These are phyloP conservation scores for Zancudomyces culisetae DNA, from an alignment of 371 early-diverging fungal species.

Conservation along the genomic window DNA sequence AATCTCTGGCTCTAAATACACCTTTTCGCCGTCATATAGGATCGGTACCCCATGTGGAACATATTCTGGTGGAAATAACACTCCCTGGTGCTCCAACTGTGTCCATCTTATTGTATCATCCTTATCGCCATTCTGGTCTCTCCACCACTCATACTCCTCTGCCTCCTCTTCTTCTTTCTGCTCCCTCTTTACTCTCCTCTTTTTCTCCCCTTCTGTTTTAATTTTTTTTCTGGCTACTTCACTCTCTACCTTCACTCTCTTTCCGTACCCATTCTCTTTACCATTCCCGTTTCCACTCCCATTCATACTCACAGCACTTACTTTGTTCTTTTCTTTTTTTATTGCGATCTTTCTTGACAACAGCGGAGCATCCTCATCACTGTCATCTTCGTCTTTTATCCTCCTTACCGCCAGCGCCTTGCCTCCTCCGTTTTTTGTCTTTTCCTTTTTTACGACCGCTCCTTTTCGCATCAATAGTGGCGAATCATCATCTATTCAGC, in stretches of 20 bases:
- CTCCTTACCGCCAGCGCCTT: too few relatives aligned
- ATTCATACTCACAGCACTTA: too few relatives aligned
- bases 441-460: too few relatives aligned
- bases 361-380: too few relatives aligned
- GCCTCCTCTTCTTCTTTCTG: slow-evolving; percentile 5
- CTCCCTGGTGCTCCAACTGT: slow-evolving; percentile 73
- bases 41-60: slow-evolving; percentile 77
- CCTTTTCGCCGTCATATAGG: slow-evolving; percentile 58
- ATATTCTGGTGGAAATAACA: slow-evolving; percentile 81
- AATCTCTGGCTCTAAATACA: slow-evolving; percentile 57
- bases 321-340: too few relatives aligned
- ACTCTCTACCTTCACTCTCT: neutral
- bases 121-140: slow-evolving; percentile 24
- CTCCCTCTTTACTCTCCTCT: too few relatives aligned
- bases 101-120: slow-evolving; percentile 59
- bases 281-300: neutral
- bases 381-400: too few relatives aligned
- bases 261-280: neutral
- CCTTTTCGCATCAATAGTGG: too few relatives aligned
- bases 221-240: neutral
- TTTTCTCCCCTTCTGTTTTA: neutral
- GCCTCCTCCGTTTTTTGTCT: too few relatives aligned
- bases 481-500: too few relatives aligned
- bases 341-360: too few relatives aligned
- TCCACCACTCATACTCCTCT: slow-evolving; percentile 33